A percentile compares a stretch with the other conserved stretches of the same genome.
Evolutionary conservation across 139 green algal species (phyloP).

Genomic region (Protoeuglena noctilucae): DNA sequence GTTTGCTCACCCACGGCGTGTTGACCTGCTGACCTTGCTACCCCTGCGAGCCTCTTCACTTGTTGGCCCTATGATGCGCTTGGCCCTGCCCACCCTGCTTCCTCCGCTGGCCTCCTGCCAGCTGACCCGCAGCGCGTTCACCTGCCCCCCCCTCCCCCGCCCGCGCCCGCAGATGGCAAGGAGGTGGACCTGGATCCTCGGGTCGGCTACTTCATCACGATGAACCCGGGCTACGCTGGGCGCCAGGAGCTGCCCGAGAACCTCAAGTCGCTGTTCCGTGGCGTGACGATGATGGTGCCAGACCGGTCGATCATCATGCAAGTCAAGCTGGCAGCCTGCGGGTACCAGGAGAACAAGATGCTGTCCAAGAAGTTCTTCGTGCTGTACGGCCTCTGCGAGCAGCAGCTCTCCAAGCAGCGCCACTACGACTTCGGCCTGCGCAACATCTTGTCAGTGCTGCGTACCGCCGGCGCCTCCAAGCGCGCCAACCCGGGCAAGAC

Average conservation of each 20-base stretch:
- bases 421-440: constrained; percentile 96
- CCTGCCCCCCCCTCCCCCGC: no score
- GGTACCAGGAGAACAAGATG: constrained; percentile 85
- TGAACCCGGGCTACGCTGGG: constrained; percentile 88
- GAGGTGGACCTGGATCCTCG: constrained; percentile 62
- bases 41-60: no score
- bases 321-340: constrained; percentile 81
- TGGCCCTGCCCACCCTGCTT: no score
- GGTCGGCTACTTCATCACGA: constrained; percentile 96
- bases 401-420: constrained; percentile 91
- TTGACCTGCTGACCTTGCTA: no score
- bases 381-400: constrained; percentile 89
- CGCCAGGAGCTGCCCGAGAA: constrained; percentile 93
- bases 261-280: constrained; percentile 90
- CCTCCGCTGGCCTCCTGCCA: no score
- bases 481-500: constrained; percentile 64
- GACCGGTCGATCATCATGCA: constrained; percentile 96
- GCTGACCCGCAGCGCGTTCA: no score
- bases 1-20: no score
- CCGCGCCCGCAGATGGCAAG: no score
- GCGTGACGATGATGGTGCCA: constrained; percentile 96
- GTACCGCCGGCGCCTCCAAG: constrained; percentile 76
- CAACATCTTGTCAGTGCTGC: constrained; percentile 83
- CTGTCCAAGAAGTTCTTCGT: constrained; percentile 92
- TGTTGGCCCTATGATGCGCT: no score